Evolutionary conservation across 805 yeast genomes (phyloP), one percentile per base, ranked within the genome.

Genomic region (Pichia cabralensis): DNA sequence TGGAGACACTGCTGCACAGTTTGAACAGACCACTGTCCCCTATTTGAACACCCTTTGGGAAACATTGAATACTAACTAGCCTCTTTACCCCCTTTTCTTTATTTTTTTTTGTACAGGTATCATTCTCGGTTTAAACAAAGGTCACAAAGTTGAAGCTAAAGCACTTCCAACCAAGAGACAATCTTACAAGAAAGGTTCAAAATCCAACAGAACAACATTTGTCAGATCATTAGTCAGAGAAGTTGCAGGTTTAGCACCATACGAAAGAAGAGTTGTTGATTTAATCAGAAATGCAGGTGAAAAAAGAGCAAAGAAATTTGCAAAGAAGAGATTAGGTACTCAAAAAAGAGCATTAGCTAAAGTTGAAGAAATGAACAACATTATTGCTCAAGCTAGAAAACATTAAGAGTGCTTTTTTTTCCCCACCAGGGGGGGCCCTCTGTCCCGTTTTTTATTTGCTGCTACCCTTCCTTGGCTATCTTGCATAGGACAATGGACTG

Each of bases 291-390:
- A 94, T 76, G 88, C 96, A 67, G 95, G 96, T 80, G 99, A 92
- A 76, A 92, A 92, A 94, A 92, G 97, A 78, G 98, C 99, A 56
- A 84, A 92, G 85, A 92, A 92, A 86, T 86, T 92, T 65, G 96
- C 97, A 55, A 92, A 92, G 92, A 92, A 84, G 95, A 89, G 92
- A 84, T 84, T 92, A 65, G 99, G 99, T 74, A 85, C 98, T 60
- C 94, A 89, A 81, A 80, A 78, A 76, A 94, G 99, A 79, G 96
- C 97, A 61, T 84, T 85, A 83, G 92, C 85, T 68, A 92, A 92
- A 88, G 94, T 92, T 66, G 99, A 92, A 74, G 96, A 88, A 73
- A 82, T 94, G 88, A 84, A 74, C 80, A 69, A 73, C 66, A 76
- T 89, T 76, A 89, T 89, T 69, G 82, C 95, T 66, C 95, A 88